phyloP scores from a whole-genome alignment of 768 basidiomycete genomes.

The Leucosporidium creatinivorum region DNA sequence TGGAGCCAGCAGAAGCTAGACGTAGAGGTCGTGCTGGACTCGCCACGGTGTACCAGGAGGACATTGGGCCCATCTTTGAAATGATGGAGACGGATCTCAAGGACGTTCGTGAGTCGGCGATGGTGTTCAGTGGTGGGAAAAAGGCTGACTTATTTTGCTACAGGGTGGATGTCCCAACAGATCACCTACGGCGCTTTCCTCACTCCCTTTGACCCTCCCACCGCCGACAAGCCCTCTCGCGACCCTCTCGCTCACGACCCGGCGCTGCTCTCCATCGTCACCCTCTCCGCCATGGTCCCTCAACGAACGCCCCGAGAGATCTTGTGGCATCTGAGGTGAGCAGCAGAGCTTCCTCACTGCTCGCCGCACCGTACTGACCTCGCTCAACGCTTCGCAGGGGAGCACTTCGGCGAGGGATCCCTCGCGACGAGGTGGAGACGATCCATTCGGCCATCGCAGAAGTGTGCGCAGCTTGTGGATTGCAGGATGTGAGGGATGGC shows the following conservation, averaged over 20 bases:
- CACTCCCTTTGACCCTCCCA: constrained; percentile 7
- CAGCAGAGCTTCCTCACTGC: too few species aligned
- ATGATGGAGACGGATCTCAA: constrained; percentile 5
- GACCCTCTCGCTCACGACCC: constrained; percentile 19
- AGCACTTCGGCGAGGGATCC: constrained; percentile 27
- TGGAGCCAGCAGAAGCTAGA: background rate
- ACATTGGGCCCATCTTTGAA: constrained; percentile 18
- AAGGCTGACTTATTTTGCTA: background rate
- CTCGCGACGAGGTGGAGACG: constrained; percentile 25
- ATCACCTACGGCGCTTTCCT: constrained; percentile 26
- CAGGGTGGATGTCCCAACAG: constrained; percentile 10
- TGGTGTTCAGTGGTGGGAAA: background rate
- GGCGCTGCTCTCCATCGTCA: constrained; percentile 18
- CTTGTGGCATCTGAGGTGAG: constrained; percentile 32
- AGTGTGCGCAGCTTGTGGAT: constrained; percentile 11
- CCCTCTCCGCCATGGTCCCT: constrained; percentile 19
- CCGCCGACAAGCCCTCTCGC: background rate
- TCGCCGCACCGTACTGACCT: background rate
- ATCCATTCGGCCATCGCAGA: constrained; percentile 20
- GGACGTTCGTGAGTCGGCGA: constrained; percentile 12
- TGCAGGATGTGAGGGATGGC: background rate
- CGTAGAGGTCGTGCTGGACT: constrained; percentile 7
- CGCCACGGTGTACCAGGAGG: constrained; percentile 7
- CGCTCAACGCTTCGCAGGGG: background rate
- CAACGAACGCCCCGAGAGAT: constrained; percentile 28